These are phyloP conservation scores for Picea abies DNA, from an alignment of 83 land plant genomes.

Conservation along the genomic window DNA sequence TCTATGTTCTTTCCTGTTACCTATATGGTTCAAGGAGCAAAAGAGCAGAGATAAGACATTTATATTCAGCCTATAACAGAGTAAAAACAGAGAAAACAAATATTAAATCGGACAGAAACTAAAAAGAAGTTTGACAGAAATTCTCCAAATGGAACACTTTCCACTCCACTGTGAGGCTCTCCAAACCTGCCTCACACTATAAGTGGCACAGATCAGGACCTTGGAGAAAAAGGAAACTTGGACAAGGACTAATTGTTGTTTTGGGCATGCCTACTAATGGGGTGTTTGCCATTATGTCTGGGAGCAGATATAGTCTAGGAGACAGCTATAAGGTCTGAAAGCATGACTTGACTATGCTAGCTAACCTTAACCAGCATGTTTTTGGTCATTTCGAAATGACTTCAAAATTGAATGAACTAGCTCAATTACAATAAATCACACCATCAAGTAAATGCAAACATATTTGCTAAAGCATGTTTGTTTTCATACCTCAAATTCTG, in stretches of 20 bases:
- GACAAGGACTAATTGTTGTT: background rate
- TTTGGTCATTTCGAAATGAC: background rate
- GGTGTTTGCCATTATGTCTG: background rate
- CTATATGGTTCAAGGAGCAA: constrained; percentile 1
- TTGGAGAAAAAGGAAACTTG: background rate
- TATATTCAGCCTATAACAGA: background rate
- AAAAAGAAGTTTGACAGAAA: background rate
- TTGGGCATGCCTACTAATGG: background rate
- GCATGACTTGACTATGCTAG: background rate
- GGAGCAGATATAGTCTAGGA: background rate
- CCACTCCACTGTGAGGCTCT: background rate
- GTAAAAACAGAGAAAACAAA: background rate
- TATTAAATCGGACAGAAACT: background rate
- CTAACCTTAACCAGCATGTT: background rate
- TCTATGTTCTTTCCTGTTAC: constrained; percentile 19
- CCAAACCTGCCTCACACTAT: background rate
- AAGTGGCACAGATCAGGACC: background rate
- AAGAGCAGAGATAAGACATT: background rate
- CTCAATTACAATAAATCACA: background rate
- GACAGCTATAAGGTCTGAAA: background rate
- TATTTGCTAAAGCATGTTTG: too few relatives aligned
- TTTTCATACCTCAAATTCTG: background rate
- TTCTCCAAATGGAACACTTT: background rate
- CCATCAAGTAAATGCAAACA: background rate
- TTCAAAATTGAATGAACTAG: background rate